Evolutionary conservation across 768 basidiomycete genomes (phyloP).

Genomic region (Suillus subalutaceus): DNA sequence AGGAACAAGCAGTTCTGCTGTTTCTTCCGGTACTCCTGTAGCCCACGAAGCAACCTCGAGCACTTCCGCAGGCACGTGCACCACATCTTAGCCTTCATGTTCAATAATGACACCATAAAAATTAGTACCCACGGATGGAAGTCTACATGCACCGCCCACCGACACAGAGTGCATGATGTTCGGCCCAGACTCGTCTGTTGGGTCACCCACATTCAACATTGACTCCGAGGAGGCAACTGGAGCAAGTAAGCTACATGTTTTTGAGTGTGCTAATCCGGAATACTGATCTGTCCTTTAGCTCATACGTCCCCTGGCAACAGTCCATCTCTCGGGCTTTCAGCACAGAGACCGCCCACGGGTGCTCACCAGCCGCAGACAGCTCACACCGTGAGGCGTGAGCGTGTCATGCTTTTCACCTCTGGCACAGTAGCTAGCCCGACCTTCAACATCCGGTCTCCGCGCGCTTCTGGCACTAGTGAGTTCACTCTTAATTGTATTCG

Average conservation of each 20-base stretch:
- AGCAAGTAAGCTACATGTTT: not conserved
- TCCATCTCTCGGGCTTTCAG: not conserved
- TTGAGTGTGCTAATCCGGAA: not conserved
- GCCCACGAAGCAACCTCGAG: not conserved
- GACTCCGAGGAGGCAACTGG: not conserved
- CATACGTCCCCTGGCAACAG: too few relatives aligned
- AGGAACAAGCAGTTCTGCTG: not conserved
- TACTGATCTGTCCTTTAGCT: not conserved
- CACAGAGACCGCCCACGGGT: too few relatives aligned
- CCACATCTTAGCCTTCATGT: not conserved
- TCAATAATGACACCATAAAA: not conserved
- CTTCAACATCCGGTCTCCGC: not conserved
- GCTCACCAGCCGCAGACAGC: not conserved
- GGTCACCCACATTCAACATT: constrained; percentile 3
- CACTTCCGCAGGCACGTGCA: not conserved
- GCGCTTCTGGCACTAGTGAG: not conserved
- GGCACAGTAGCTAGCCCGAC: not conserved
- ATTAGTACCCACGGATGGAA: not conserved
- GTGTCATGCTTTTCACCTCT: not conserved
- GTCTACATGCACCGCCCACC: not conserved
- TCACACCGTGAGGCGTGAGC: not conserved
- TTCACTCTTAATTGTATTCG: not conserved
- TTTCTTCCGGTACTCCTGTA: not conserved
- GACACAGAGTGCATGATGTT: not conserved
- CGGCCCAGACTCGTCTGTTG: not conserved